phyloP scores from a whole-genome alignment of 257 asterid genomes.

The Salvia hispanica region DNA sequence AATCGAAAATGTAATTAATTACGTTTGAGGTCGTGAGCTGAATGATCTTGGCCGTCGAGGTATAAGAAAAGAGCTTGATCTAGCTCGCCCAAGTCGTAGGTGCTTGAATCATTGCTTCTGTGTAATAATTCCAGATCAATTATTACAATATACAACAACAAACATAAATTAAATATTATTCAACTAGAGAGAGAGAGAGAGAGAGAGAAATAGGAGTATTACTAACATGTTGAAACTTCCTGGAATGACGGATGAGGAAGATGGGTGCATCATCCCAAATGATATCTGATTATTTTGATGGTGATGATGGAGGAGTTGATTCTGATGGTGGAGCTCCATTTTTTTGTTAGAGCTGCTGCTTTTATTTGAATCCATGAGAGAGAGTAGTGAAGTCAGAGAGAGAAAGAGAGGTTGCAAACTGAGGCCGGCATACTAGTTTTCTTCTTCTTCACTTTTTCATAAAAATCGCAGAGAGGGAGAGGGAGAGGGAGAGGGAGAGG shows the following conservation, averaged over 20 bases:
- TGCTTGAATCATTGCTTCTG: conserved; percentile 68
- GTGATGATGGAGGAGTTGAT: conserved; percentile 31
- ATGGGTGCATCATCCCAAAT: conserved; percentile 60
- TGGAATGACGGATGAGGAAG: conserved; percentile 52
- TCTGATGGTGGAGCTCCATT: conserved; percentile 28
- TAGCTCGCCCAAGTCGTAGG: conserved; percentile 77
- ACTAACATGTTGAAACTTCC: conserved; percentile 50
- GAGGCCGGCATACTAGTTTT: conserved; percentile 11
- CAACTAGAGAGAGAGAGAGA: neutral
- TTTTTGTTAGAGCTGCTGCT: conserved; percentile 27
- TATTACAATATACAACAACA: too few relatives aligned
- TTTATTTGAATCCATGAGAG: conserved; percentile 45
- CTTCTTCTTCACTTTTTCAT: conserved; percentile 6
- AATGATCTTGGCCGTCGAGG: conserved; percentile 69
- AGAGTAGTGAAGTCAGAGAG: conserved; percentile 6
- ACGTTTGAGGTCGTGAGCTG: conserved; percentile 61
- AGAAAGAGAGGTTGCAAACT: conserved; percentile 16
- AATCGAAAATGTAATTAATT: neutral
- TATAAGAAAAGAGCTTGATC: conserved; percentile 81
- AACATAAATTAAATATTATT: neutral
- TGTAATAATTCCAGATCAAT: neutral
- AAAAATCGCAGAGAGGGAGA: conserved; percentile 11
- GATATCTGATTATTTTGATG: conserved; percentile 55
- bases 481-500: conserved; percentile 31
- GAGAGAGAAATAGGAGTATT: neutral